A percentile compares a stretch with the other conserved stretches of the same genome.
These are phyloP conservation scores for Sarocladiaceae sp. DNA, from an alignment of 2,329 filamentous ascomycete species.

Conservation along the genomic window DNA sequence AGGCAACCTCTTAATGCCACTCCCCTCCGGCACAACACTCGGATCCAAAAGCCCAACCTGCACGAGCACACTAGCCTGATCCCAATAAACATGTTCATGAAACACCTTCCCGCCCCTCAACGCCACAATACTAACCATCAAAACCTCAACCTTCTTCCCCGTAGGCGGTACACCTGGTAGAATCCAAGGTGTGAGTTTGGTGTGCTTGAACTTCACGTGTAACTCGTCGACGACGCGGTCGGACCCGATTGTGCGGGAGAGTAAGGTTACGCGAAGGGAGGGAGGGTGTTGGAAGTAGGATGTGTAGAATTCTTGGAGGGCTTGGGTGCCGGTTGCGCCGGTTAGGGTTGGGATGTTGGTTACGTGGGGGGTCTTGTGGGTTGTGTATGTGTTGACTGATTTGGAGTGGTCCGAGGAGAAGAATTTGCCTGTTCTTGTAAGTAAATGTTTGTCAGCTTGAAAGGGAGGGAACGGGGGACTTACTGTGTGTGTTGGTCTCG, in stretches of 20 bases:
- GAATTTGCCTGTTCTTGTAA: conserved; percentile 41
- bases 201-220: conserved; percentile 54
- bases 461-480: conserved; percentile 19
- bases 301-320: conserved; percentile 59
- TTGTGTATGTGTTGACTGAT: conserved; percentile 56
- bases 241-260: conserved; percentile 60
- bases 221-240: conserved; percentile 64
- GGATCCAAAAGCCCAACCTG: conserved; percentile 55
- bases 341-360: conserved; percentile 64
- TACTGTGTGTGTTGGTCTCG: conserved; percentile 60
- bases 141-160: conserved; percentile 44
- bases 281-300: conserved; percentile 62
- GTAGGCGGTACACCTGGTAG: conserved; percentile 57
- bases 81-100: conserved; percentile 63
- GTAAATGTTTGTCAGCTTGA: background rate
- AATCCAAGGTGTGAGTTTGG: conserved; percentile 55
- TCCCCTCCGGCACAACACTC: conserved; percentile 31
- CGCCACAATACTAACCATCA: conserved; percentile 56
- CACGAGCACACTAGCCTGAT: conserved; percentile 54
- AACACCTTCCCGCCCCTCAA: conserved; percentile 56
- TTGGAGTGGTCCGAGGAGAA: conserved; percentile 51
- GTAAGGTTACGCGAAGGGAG: conserved; percentile 54
- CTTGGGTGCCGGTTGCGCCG: conserved; percentile 57
- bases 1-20: conserved; percentile 33
- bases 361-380: conserved; percentile 62